These are phyloP conservation scores for Xerocomus spinulosus DNA, from an alignment of 768 basidiomycete genomes.

Conservation along the genomic window DNA sequence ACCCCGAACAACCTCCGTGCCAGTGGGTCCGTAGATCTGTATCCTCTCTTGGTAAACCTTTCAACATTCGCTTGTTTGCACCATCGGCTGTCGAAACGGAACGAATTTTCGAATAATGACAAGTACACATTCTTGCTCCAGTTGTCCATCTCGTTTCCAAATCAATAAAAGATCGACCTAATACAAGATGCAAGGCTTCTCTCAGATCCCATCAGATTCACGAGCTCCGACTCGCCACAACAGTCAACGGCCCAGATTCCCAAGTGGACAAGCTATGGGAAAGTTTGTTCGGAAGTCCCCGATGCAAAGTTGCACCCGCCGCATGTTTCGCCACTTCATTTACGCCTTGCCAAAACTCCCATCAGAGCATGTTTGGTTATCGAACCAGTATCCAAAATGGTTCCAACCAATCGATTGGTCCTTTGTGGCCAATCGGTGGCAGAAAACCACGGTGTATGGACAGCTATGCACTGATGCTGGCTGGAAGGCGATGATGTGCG, in stretches of 20 bases:
- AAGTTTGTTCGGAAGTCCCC: no score
- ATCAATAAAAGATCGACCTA: neutral
- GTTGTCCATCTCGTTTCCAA: neutral
- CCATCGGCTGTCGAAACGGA: no score
- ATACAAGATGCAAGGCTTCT: neutral
- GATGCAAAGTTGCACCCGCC: no score
- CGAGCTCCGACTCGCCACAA: no score
- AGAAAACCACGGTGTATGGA: neutral
- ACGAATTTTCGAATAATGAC: neutral
- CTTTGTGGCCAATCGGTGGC: neutral
- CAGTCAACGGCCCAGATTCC: no score
- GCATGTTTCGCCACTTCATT: neutral
- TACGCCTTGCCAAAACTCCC: neutral
- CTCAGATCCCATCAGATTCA: no score
- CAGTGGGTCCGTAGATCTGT: no score
- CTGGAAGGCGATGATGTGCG: conserved; percentile 9
- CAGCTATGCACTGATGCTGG: conserved; percentile 2
- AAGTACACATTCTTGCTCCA: no score
- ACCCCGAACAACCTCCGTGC: no score
- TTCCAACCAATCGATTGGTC: neutral
- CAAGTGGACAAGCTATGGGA: no score
- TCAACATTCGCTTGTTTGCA: no score
- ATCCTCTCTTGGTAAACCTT: no score
- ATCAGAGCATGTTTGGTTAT: neutral
- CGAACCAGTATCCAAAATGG: neutral